A percentile compares a stretch with the other conserved stretches of the same genome.
phyloP scores from a whole-genome alignment of 2,329 filamentous ascomycete species.

The Xylaria sp. region DNA sequence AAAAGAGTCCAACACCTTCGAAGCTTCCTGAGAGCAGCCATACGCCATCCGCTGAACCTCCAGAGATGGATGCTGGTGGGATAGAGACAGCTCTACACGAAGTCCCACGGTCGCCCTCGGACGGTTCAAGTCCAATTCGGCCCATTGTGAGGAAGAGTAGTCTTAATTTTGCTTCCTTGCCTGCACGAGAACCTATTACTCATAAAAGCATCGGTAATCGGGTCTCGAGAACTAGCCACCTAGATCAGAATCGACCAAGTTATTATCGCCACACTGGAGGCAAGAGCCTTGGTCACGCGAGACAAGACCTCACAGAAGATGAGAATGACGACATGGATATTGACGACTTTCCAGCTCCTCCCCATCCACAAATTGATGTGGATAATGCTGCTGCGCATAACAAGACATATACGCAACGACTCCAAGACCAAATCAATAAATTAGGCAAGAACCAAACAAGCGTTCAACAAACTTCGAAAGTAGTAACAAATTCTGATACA shows the following conservation, averaged over 20 bases:
- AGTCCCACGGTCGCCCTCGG: constrained; percentile 66
- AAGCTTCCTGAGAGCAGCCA: constrained; percentile 23
- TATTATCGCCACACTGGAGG: constrained; percentile 80
- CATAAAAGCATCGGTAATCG: constrained; percentile 85
- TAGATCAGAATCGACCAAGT: constrained; percentile 78
- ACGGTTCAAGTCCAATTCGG: constrained; percentile 78
- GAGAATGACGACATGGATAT: constrained; percentile 59
- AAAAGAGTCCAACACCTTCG: constrained; percentile 38
- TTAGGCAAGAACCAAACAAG: constrained; percentile 68
- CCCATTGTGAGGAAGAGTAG: constrained; percentile 91
- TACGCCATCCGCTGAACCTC: constrained; percentile 37
- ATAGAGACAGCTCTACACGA: constrained; percentile 48
- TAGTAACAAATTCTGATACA: constrained; percentile 54
- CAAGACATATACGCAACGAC: constrained; percentile 91
- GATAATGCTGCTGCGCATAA: constrained; percentile 72
- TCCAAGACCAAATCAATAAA: constrained; percentile 91
- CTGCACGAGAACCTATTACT: constrained; percentile 86
- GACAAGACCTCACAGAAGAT: constrained; percentile 54
- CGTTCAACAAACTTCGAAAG: constrained; percentile 60
- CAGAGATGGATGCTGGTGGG: constrained; percentile 39
- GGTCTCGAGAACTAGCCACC: constrained; percentile 79
- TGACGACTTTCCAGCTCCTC: constrained; percentile 58
- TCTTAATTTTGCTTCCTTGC: constrained; percentile 91
- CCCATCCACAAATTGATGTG: constrained; percentile 58
- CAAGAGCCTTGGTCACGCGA: constrained; percentile 71